Conservation (phyloP, 768 basidiomycete genomes). For the Pleurotus cornucopiae region DNA sequence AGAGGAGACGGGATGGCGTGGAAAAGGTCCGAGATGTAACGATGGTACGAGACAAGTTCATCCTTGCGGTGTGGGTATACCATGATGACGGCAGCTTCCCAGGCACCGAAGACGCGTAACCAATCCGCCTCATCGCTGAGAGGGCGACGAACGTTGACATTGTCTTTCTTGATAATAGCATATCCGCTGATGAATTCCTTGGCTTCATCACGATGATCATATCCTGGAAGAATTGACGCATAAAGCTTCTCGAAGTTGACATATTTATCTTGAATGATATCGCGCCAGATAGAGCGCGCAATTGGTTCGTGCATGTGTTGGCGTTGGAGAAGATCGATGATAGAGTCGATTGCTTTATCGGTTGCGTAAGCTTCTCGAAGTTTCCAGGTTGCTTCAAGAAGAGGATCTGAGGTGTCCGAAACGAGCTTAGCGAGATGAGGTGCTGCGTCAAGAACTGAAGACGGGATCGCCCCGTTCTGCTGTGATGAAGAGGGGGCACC, state of each 20-base stretch:
- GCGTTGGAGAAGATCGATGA: neutral
- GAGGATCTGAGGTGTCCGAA: neutral
- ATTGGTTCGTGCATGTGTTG: conserved; percentile 7
- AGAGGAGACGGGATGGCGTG: neutral
- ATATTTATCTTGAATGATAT: conserved; percentile 12
- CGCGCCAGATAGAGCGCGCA: conserved; percentile 10
- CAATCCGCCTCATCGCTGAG: conserved; percentile 9
- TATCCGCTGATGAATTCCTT: conserved; percentile 12
- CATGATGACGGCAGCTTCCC: neutral
- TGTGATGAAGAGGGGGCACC: neutral
- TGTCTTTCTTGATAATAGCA: conserved; percentile 11
- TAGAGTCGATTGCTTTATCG: neutral
- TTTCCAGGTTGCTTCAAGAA: neutral
- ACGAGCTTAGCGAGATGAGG: neutral
- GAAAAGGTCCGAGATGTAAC: conserved; percentile 12
- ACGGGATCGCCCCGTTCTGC: neutral
- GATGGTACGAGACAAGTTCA: conserved; percentile 9
- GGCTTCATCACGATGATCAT: conserved; percentile 15
- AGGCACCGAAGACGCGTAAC: conserved; percentile 11
- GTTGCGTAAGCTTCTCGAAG: neutral
- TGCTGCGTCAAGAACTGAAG: neutral
- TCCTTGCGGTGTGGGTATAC: conserved; percentile 11
- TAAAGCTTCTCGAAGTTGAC: conserved; percentile 17
- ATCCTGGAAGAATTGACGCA: conserved; percentile 11
- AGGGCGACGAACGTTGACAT: neutral